Evolutionary conservation across 768 basidiomycete genomes (phyloP), one percentile per base, ranked within the genome.

Genomic region (Termitomyces sp.): DNA sequence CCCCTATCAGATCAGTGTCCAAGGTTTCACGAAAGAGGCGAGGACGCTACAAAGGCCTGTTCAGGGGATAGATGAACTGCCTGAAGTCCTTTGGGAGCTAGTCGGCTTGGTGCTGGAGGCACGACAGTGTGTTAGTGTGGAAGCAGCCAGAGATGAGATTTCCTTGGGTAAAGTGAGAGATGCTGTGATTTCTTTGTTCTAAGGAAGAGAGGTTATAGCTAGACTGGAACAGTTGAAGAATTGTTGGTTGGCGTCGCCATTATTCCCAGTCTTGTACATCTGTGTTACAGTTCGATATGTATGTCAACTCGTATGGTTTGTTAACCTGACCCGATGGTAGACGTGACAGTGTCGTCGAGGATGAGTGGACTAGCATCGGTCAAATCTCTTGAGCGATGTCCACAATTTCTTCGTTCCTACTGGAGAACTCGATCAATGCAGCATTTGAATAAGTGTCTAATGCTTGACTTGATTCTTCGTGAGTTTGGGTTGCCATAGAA

Each of bases 91-190:
- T 52, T 68, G 63, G 59, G 70, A 75, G 61, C 59, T 75, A 33
- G 57, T 64, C 22, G 73, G 71, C 13, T 56, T 74, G 41, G 68
- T 70, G 12, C 60, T 71, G 54, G 73, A 77, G 60, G 75, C 70
- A 1, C 66, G 72, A 56, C 68, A 66, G 2, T 67, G 54, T 16
- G 56, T 60, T 39, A 56, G 51, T 1, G 52, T 51, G 7, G 68
- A 58, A 20, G 66, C 58, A 26, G 49, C 52, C 20, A 68, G 62
- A 31, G 67, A 73, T 59, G 60, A 66, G 7, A 60, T 60, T 20
- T 65, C 72, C 26, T 55, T 74, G 56, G 54, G 41, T 18, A 69
- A 65, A 50, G 70, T 74, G 15, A 69, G 66, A 54, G 61, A 57
- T 24, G 60, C 69, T n/a, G 45, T 75, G 47, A 57, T 54, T n/a